A percentile compares a stretch with the other conserved stretches of the same genome.
Evolutionary conservation across 106 monocot genomes (phyloP).

Genomic region (Ottelia alismoides): DNA sequence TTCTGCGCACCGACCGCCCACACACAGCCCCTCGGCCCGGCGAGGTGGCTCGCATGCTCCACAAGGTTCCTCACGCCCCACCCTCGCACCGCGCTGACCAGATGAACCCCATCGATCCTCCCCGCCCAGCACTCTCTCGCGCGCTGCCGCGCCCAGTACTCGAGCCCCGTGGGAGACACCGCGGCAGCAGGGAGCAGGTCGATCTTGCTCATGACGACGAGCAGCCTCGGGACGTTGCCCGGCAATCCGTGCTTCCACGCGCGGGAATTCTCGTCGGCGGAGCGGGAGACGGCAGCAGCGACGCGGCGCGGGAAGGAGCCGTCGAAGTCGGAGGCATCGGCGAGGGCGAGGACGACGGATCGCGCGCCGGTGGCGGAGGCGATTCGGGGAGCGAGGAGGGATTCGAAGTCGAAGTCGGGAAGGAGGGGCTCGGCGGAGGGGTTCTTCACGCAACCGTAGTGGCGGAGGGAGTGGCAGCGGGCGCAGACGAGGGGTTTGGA

Average conservation of each 20-base stretch:
- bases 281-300: constrained; percentile 32
- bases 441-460: constrained; percentile 81
- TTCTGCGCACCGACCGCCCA: constrained; percentile 97
- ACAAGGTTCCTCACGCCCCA: constrained; percentile 79
- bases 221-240: constrained; percentile 60
- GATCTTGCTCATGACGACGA: constrained; percentile 71
- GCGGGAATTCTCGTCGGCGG: constrained; percentile 26
- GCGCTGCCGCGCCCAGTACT: constrained; percentile 46
- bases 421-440: constrained; percentile 62
- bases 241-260: constrained; percentile 65
- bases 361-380: constrained; percentile 64
- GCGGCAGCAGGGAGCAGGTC: constrained; percentile 57
- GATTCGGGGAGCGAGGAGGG: constrained; percentile 52
- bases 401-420: constrained; percentile 86
- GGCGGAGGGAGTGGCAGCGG: constrained; percentile 89
- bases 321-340: constrained; percentile 80
- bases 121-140: constrained; percentile 29
- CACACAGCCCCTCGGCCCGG: constrained; percentile 71
- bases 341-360: constrained; percentile 58
- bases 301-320: constrained; percentile 79
- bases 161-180: constrained; percentile 43
- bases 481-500: constrained; percentile 54
- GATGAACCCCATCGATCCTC: constrained; percentile 55
- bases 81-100: constrained; percentile 62
- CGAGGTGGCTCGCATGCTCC: constrained; percentile 52